A percentile compares a stretch with the other conserved stretches of the same genome.
phyloP scores from a whole-genome alignment of 257 asterid genomes.

The Solanum chiquidenum region DNA sequence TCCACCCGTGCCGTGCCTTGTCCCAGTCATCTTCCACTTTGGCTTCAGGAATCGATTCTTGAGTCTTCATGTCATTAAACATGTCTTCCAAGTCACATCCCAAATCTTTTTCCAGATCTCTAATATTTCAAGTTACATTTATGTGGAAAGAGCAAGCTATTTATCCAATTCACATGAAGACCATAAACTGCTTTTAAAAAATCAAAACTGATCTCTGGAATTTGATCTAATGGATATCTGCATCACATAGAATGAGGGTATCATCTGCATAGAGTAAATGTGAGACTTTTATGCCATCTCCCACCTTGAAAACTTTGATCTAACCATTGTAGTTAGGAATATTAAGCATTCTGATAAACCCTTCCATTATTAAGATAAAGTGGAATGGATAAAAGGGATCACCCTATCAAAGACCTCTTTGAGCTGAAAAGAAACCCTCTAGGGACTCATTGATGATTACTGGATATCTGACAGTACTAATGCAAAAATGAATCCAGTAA shows the following conservation, averaged over 20 bases:
- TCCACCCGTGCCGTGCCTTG: background rate
- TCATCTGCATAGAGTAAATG: background rate
- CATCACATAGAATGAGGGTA: background rate
- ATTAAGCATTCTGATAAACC: background rate
- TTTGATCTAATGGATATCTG: background rate
- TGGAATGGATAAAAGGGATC: background rate
- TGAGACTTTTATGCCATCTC: background rate
- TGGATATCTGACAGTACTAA: background rate
- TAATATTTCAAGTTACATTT: background rate
- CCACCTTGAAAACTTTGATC: background rate
- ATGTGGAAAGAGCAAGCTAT: background rate
- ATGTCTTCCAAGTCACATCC: background rate
- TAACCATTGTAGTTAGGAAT: background rate
- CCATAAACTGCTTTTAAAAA: background rate
- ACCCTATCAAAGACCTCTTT: background rate
- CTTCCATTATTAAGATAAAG: background rate
- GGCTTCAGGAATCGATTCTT: background rate
- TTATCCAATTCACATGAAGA: background rate
- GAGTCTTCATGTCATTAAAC: background rate
- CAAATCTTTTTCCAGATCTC: background rate
- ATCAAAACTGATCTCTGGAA: background rate
- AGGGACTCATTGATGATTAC: background rate
- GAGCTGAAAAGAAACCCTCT: background rate
- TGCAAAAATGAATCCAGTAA: background rate
- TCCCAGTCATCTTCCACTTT: background rate